phyloP scores from a whole-genome alignment of 768 basidiomycete genomes.

The Rickenella mellea region DNA sequence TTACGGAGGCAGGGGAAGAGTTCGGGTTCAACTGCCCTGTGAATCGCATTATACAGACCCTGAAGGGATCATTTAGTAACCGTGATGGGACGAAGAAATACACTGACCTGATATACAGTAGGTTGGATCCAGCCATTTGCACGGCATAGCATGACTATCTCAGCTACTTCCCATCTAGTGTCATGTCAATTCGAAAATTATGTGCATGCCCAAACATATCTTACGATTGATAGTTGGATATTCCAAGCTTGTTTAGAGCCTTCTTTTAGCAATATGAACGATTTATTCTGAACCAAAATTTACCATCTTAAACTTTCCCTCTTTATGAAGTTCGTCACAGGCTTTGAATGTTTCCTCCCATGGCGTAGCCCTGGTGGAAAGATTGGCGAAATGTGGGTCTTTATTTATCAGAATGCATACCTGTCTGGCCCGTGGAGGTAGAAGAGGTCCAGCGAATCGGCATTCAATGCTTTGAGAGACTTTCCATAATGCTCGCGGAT shows the following conservation, averaged over 20 bases:
- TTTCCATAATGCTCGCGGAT: slow-evolving; percentile 24
- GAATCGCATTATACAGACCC: slow-evolving; percentile 35
- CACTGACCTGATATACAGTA: slow-evolving; percentile 38
- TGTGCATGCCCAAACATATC: slow-evolving; percentile 8
- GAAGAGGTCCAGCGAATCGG: slow-evolving; percentile 41
- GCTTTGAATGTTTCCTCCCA: slow-evolving; percentile 37
- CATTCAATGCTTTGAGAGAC: slow-evolving; percentile 34
- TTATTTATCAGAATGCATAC: no score
- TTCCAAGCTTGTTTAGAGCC: slow-evolving; percentile 24
- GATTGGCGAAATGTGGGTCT: no score
- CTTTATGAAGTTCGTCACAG: slow-evolving; percentile 38
- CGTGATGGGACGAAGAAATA: no score
- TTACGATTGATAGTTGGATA: slow-evolving; percentile 34
- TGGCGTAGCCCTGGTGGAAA: slow-evolving; percentile 32
- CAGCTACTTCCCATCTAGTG: slow-evolving; percentile 32
- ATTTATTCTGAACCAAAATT: no score
- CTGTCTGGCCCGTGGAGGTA: slow-evolving; percentile 39
- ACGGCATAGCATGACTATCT: slow-evolving; percentile 31
- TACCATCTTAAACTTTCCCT: slow-evolving; percentile 45
- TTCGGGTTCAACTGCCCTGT: slow-evolving; percentile 27
- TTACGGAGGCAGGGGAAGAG: slow-evolving; percentile 33
- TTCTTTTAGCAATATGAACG: background rate
- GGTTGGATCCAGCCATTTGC: slow-evolving; percentile 38
- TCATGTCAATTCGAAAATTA: slow-evolving; percentile 3
- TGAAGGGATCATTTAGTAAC: no score